Evolutionary conservation across 2,329 filamentous ascomycete species (phyloP), one percentile per base, ranked within the genome.

Genomic region (Tolypocladium tropicale): DNA sequence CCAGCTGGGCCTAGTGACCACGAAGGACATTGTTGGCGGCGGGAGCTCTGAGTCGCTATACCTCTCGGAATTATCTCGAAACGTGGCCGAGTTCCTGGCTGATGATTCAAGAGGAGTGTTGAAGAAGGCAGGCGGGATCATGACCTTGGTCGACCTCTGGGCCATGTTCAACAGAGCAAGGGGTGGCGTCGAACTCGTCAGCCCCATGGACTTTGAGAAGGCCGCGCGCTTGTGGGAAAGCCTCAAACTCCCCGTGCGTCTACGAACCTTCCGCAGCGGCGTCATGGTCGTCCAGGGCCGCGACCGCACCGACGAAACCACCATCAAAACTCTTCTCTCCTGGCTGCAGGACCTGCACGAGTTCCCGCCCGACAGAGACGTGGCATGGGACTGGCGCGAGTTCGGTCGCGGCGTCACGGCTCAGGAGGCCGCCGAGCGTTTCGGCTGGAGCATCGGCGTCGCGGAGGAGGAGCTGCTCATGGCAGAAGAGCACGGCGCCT

Each of bases 401-500:
- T 96, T 90, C 69, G 92, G 94, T 0, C 81, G 86, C 56, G 91
- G 94, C 11, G 85, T 97, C 32, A 96, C 91, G 16, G 90, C 91
- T 2, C 89, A 94, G 67, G 92, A 97, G 66, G 83, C 85, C 0
- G 94, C 94, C 0, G 89, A 95, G 70, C 79, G 84, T 53, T 99
- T 99, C 71, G 90, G 92, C 6, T 99, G 94, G 94, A 97, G 94
- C 68, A 87, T 99, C 9, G 94, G 94, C 10, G 93, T 99, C 25
- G 94, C 94, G 1, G 89, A 88, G 58, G 94, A 97, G 69, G 94
- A 99, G 73, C 78, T 99, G 14, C 89, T 96, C 68, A 96, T 99
- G 93, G 92, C 92, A 0, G 94, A 99, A 70, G 93, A 97, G 69
- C 84, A 82, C 56, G 94, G 94, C 0, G 83, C 85, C 3, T 70